Evolutionary conservation across 108 stramenopile species (phyloP).

Genomic region (Cyclotella baltica): DNA sequence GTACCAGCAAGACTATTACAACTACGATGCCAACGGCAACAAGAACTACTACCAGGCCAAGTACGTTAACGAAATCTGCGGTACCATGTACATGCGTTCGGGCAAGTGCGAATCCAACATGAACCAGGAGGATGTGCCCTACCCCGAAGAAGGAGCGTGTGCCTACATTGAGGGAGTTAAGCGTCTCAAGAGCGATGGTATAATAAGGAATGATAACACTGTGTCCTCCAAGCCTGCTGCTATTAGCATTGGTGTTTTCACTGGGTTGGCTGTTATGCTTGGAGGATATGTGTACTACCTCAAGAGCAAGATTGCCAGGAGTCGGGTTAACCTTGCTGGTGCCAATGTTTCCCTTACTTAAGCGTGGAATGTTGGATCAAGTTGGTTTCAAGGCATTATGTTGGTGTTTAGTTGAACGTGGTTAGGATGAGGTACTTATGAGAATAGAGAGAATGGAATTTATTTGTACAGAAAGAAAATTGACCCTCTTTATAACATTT

Average conservation of each 20-base stretch:
- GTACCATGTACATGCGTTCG: conserved; percentile 63
- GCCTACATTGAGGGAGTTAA: conserved; percentile 88
- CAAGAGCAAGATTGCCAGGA: conserved; percentile 53
- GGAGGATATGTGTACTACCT: conserved; percentile 87
- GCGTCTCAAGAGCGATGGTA: conserved; percentile 80
- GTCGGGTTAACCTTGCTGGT: conserved; percentile 48
- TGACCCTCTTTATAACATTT: too few relatives aligned
- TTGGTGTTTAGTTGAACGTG: too few relatives aligned
- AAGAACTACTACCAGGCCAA: conserved; percentile 51
- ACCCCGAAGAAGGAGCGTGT: conserved; percentile 84
- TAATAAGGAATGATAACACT: conserved; percentile 73
- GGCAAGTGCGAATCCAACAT: conserved; percentile 88
- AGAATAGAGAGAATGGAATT: background rate
- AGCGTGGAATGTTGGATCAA: background rate
- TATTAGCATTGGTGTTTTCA: conserved; percentile 76
- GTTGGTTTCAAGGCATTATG: too few relatives aligned
- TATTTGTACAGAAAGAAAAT: conserved; percentile 1
- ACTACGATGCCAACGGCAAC: conserved; percentile 54
- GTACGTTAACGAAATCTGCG: conserved; percentile 68
- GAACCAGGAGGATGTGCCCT: conserved; percentile 55
- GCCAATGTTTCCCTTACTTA: conserved; percentile 34
- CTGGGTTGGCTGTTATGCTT: conserved; percentile 69
- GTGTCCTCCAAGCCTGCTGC: conserved; percentile 77
- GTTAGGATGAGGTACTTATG: too few relatives aligned
- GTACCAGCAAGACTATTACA: conserved; percentile 41